These are phyloP conservation scores for Cytospora chrysosperma DNA, from an alignment of 2,329 filamentous ascomycete genomes.

Conservation along the genomic window DNA sequence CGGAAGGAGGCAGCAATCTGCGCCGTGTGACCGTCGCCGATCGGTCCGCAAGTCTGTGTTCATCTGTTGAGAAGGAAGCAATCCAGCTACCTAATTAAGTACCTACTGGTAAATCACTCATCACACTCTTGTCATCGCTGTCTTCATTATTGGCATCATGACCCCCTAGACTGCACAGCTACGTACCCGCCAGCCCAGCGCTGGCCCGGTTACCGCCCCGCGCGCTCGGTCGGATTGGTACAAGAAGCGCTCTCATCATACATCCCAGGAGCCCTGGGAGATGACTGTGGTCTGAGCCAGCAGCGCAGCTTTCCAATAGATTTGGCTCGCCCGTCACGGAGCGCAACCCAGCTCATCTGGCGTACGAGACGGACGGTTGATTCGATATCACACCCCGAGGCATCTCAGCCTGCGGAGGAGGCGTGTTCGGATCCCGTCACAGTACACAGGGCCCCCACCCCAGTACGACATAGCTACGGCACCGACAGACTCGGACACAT, in stretches of 20 bases:
- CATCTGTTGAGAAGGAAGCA: background rate
- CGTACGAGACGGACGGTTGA: background rate
- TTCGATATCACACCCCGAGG: background rate
- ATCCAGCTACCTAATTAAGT: too few species aligned
- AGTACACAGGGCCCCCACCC: background rate
- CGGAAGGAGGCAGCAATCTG: conserved; percentile 8
- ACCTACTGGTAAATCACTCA: too few species aligned
- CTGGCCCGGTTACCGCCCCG: background rate
- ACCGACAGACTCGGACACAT: background rate
- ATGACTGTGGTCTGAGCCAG: background rate
- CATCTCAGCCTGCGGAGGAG: background rate
- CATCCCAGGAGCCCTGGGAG: background rate
- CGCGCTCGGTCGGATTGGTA: too few species aligned
- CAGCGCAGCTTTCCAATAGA: background rate
- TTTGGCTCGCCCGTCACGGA: background rate
- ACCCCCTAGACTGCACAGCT: too few species aligned
- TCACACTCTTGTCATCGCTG: background rate
- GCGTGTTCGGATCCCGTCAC: background rate
- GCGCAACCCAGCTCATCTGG: background rate
- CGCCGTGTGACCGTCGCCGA: conserved; percentile 2
- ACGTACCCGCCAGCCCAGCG: background rate
- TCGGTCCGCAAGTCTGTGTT: background rate
- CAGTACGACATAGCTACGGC: background rate
- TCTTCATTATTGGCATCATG: background rate
- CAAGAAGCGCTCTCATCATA: background rate